These are phyloP conservation scores for Porcisia deanei DNA, from an alignment of 208 protist species.

Conservation along the genomic window DNA sequence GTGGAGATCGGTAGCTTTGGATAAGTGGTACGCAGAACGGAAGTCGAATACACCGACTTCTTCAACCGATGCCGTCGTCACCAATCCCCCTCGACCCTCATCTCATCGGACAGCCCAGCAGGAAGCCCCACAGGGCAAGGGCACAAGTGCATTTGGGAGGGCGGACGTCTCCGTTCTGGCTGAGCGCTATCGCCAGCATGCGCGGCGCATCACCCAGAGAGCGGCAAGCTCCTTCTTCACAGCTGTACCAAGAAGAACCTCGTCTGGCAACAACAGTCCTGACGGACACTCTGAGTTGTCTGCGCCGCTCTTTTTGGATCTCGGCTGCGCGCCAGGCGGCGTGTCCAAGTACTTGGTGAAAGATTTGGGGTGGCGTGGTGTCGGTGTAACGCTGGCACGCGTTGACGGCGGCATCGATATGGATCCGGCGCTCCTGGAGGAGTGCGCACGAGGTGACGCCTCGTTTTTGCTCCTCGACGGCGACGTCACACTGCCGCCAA, in stretches of 20 bases:
- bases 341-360: slow-evolving; percentile 67
- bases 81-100: background rate
- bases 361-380: slow-evolving; percentile 62
- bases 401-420: slow-evolving; percentile 59
- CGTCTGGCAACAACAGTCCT: background rate
- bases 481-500: slow-evolving; percentile 32
- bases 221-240: slow-evolving; percentile 29
- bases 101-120: background rate
- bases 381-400: slow-evolving; percentile 63
- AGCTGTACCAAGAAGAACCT: background rate
- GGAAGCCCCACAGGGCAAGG: background rate
- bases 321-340: slow-evolving; percentile 74
- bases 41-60: background rate
- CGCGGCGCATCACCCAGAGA: slow-evolving; percentile 29
- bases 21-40: slow-evolving; percentile 60
- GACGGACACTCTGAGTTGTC: background rate
- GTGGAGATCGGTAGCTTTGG: slow-evolving; percentile 60
- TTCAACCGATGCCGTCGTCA: background rate
- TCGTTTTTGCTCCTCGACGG: slow-evolving; percentile 38
- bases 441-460: background rate
- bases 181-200: slow-evolving; percentile 66
- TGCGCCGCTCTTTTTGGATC: slow-evolving; percentile 59
- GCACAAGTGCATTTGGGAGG: slow-evolving; percentile 43
- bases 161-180: slow-evolving; percentile 47
- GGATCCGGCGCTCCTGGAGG: slow-evolving; percentile 28